Base-by-base conservation (phyloP, 2,329 filamentous ascomycete species). In the Scedosporium aurantiacum region DNA sequence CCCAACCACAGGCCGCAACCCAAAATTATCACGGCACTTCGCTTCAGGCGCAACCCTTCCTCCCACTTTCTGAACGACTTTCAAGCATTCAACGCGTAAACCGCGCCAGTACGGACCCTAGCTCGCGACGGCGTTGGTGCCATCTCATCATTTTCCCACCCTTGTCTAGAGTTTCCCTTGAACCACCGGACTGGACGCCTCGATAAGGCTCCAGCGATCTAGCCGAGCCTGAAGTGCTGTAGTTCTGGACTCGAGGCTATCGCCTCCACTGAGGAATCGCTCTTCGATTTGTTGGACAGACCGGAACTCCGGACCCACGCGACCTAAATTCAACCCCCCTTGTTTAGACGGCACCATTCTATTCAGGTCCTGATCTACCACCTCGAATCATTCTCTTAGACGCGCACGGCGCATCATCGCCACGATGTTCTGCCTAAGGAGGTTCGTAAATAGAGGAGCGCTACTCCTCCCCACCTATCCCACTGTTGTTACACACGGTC, bases 351-450 rank as follows among this genome's bases (percentile, higher is more conserved):
- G 32, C 32, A 12, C 2, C 32, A 6, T 12, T 37, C 12, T 37
- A 37, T 37, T 12, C 32, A 10, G 10, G 4, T 37, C 10, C 10
- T 12, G 3, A 37, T 12, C 32, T 37, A 37, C 10, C 5, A 18
- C 27, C 50, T 25, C 23, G 18, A 23, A 23, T 5, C 12, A 23
- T 54, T 21, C 18, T 21, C 18, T 27, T 32, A 57, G 54, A 37
- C 27, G 27, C 27, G 25, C 54, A 27, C 27, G 16, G 18, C 18
- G 12, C 14, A 18, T 18, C 37, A 25, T 43, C 56, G 62, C 62
- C 68, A 70, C 64, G 62, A 86, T 86, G 83, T 86, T 86, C 67
- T 86, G 83, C 69, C 74, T 86, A 58, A 74, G 83, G 70, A 86
- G 83, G 83, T 84, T 72, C 55, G 63, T 28, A 50, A 12, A 37